Base-by-base conservation (phyloP, 331 rosid species). In the Pyrus hybrid region DNA sequence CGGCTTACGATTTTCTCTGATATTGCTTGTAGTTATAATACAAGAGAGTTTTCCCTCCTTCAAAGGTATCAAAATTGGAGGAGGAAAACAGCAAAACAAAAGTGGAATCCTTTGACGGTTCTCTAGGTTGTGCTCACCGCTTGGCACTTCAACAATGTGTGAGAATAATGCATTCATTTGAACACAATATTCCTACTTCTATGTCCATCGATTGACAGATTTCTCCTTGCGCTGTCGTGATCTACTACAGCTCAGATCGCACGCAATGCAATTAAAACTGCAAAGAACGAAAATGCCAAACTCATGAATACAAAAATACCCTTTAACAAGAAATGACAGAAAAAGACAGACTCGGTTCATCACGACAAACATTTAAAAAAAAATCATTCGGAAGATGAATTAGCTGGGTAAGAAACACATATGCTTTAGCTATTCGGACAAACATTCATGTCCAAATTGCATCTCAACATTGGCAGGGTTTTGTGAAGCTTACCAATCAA, bases 181-280 rank as follows among this genome's bases (percentile, higher is more conserved):
- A 58, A 64, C 79, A 77, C 66, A 60, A 79, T 73, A 67, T 29
- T 62, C 73, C 82, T 63, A 66, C 73, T 67, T 53, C 56, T 71
- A 71, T 68, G 64, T 66, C 56, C 22, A 14, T 26, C 57, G 41
- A 37, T 79, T 62, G 61, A 75, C 76, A 56, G 49, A 75, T n/a
- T 26, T 66, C 79, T 47, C 76, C 66, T 30, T 58, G 41, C 57
- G 71, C 81, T 71, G 69, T 80, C 66, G 45, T 67, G 69, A 80
- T 49, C 65, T 53, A 67, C 66, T 79, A 81, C 35, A 32, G 72
- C 67, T 80, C 89, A 91, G 77, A 90, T 82, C 61, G 86, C 72
- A 28, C 87, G 85, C 57, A 83, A 83, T 32, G 86, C 80, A 66
- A 93, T 69, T 57, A 90, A 84, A 78, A 86, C 98, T 93, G 98